phyloP scores from a whole-genome alignment of 2,329 filamentous ascomycete species.

The Epichloe festucae region DNA sequence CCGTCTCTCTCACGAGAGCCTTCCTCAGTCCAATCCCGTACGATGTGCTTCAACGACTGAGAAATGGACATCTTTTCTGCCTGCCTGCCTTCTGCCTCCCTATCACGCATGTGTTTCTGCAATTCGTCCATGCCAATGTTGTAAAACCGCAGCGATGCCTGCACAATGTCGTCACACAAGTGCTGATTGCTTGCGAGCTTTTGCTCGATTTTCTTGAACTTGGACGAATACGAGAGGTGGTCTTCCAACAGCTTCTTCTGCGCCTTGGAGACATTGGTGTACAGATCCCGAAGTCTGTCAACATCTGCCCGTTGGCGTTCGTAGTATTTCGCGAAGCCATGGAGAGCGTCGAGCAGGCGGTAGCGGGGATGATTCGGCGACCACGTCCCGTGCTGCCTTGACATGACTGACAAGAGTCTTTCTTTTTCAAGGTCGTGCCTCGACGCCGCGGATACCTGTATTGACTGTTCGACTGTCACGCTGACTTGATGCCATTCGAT shows the following conservation, averaged over 20 bases:
- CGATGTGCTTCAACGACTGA: conserved; percentile 43
- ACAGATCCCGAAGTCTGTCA: conserved; percentile 21
- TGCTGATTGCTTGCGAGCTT: conserved; percentile 31
- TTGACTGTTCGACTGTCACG: conserved; percentile 14
- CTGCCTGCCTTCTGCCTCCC: conserved; percentile 22
- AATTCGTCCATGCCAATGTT: conserved; percentile 30
- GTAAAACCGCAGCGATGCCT: conserved; percentile 33
- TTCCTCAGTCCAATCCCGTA: conserved; percentile 41
- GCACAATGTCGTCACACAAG: conserved; percentile 33
- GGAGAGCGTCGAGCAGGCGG: conserved; percentile 26
- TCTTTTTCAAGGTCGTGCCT: conserved; percentile 20
- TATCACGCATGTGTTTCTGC: conserved; percentile 25
- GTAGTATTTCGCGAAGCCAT: conserved; percentile 24
- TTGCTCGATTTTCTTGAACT: conserved; percentile 30
- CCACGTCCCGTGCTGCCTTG: conserved; percentile 18
- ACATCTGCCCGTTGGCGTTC: conserved; percentile 24
- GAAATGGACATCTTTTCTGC: conserved; percentile 35
- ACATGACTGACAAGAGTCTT: conserved; percentile 17
- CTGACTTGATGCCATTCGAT: conserved; percentile 16
- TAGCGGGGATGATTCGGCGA: conserved; percentile 24
- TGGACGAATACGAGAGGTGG: conserved; percentile 43
- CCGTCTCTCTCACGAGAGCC: conserved; percentile 32
- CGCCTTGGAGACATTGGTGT: conserved; percentile 21
- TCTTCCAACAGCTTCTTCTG: conserved; percentile 34
- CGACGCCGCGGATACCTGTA: conserved; percentile 8